Percentiles rank a stretch among this genome's conserved stretches.
Evolutionary conservation across 2,329 filamentous ascomycete genomes (phyloP).

Genomic region (Fusarium sp.): DNA sequence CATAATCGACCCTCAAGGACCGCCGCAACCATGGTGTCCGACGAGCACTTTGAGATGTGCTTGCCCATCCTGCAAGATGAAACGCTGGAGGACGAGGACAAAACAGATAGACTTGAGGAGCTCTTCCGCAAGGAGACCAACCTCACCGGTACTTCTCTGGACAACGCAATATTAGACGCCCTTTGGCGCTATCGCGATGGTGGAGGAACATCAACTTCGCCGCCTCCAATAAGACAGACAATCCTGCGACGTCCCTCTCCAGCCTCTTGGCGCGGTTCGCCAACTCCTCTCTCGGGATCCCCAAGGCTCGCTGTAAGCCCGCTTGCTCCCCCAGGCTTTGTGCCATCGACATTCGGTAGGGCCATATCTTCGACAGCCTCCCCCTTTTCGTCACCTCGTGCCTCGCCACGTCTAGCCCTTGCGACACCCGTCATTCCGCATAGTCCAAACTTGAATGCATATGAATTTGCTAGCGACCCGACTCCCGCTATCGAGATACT

Average conservation of each 20-base stretch:
- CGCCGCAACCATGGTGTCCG: constrained; percentile 79
- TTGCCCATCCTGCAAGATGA: constrained; percentile 87
- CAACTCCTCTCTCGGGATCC: constrained; percentile 84
- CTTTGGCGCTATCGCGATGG: constrained; percentile 85
- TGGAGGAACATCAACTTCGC: constrained; percentile 74
- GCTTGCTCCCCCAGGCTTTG: constrained; percentile 85
- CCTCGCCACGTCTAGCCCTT: constrained; percentile 89
- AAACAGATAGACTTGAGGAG: constrained; percentile 90
- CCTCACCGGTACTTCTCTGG: constrained; percentile 79
- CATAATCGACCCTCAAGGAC: constrained; percentile 16
- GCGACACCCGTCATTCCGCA: constrained; percentile 92
- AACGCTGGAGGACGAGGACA: constrained; percentile 90
- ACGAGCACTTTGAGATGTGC: constrained; percentile 92
- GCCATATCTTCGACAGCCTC: constrained; percentile 83
- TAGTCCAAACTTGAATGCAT: constrained; percentile 92
- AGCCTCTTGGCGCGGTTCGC: constrained; percentile 88
- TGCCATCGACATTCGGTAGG: constrained; percentile 78
- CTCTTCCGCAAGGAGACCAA: constrained; percentile 82
- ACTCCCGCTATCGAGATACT: constrained; percentile 86
- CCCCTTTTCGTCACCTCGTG: constrained; percentile 92
- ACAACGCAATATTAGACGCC: constrained; percentile 90
- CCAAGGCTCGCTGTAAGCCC: constrained; percentile 84
- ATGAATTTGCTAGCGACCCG: constrained; percentile 88
- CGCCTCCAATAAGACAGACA: constrained; percentile 87
- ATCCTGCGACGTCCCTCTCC: constrained; percentile 91